Percentiles rank a stretch among this genome's conserved stretches.
Conservation (phyloP, 768 basidiomycete species). For the Leucogyrophana mollusca region DNA sequence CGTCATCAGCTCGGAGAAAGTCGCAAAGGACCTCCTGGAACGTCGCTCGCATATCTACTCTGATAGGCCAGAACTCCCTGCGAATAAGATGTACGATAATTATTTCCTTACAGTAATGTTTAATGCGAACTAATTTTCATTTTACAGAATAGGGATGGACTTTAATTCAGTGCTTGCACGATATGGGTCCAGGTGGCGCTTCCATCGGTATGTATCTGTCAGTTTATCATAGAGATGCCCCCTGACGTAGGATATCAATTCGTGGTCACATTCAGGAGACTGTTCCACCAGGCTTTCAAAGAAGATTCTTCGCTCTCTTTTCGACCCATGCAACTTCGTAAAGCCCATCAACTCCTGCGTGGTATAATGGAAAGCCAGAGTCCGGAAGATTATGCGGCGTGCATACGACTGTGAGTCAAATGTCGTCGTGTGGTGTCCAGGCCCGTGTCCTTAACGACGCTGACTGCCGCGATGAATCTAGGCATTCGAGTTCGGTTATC, state of each 20-base stretch:
- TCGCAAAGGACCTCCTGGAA: conserved; percentile 25
- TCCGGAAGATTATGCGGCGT: conserved; percentile 23
- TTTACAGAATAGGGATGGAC: conserved; percentile 30
- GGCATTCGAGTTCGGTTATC: conserved; percentile 15
- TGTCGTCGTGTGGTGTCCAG: too few species aligned
- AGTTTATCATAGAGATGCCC: too few species aligned
- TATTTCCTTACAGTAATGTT: not conserved
- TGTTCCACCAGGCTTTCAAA: conserved; percentile 22
- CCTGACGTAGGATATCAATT: too few species aligned
- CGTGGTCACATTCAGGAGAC: conserved; percentile 24
- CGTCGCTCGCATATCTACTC: conserved; percentile 31
- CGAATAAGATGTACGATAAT: conserved; percentile 15
- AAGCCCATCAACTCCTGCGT: conserved; percentile 23
- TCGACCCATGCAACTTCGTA: conserved; percentile 24
- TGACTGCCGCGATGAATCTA: conserved; percentile 7
- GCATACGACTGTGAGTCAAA: conserved; percentile 31
- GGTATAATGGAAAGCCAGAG: conserved; percentile 19
- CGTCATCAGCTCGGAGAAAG: conserved; percentile 26
- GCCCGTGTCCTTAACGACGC: not conserved
- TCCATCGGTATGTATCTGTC: conserved; percentile 26
- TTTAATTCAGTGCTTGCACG: conserved; percentile 31
- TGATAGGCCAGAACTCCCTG: conserved; percentile 26
- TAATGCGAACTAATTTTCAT: not conserved
- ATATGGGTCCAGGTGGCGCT: conserved; percentile 40
- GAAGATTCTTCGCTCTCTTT: conserved; percentile 4